Conservation (phyloP, 768 basidiomycete species). For the Termitomyces sp. region DNA sequence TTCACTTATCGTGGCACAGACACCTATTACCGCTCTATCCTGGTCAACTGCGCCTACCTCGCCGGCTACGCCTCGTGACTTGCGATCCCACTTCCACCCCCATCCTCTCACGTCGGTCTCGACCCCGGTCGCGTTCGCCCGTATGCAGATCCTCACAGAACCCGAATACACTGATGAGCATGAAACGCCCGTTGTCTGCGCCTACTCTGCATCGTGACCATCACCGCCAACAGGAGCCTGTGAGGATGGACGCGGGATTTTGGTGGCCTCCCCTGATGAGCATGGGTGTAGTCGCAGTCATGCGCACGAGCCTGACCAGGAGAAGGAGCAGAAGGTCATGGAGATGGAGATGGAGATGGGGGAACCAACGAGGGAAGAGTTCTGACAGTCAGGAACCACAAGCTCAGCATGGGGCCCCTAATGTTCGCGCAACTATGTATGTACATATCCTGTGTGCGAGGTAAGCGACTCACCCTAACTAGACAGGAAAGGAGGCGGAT, state of each 20-base stretch:
- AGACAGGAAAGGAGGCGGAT: no score
- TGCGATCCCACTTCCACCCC: neutral
- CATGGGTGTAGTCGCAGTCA: neutral
- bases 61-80: neutral
- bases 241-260: neutral
- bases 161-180: neutral
- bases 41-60: neutral
- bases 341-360: neutral
- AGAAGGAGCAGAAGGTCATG: neutral
- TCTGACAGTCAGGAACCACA: no score
- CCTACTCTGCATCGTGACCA: neutral
- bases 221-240: neutral
- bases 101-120: neutral
- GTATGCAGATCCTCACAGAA: neutral
- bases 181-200: neutral
- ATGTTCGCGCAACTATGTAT: no score
- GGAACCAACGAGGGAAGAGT: slow-evolving; percentile 8
- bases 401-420: no score
- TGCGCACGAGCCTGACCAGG: neutral
- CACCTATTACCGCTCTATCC: neutral
- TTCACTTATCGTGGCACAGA: neutral
- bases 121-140: neutral
- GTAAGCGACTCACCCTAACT: no score
- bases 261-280: neutral
- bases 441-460: no score